phyloP scores from a whole-genome alignment of 106 monocot genomes.

The Ottelia alismoides region DNA sequence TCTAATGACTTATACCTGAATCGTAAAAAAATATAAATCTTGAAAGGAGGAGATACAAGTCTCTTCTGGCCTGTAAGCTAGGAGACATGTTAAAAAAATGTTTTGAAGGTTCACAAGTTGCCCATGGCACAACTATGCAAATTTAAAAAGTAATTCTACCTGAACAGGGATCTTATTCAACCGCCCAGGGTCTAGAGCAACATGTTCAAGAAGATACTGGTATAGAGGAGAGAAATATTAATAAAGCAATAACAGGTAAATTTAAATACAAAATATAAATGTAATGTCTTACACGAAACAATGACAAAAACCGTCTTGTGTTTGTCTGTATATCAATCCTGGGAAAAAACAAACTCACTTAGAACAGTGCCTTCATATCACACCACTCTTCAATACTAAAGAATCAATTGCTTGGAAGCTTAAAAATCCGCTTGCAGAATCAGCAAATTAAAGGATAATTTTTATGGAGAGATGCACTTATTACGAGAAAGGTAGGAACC shows the following conservation, averaged over 20 bases:
- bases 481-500: no score
- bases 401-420: no score
- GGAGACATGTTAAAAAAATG: no score
- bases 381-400: no score
- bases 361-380: no score
- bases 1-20: slow-evolving; percentile 29
- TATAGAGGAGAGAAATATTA: slow-evolving; percentile 3
- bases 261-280: not conserved
- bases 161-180: slow-evolving; percentile 59
- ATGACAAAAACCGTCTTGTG: slow-evolving; percentile 71
- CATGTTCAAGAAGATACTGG: slow-evolving; percentile 95
- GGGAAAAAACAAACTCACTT: no score
- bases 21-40: slow-evolving; percentile 86
- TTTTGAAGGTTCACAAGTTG: no score
- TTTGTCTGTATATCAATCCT: slow-evolving; percentile 99
- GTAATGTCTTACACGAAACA: slow-evolving; percentile 50
- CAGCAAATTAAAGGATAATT: no score
- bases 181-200: slow-evolving; percentile 43
- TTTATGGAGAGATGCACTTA: no score
- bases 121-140: no score
- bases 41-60: slow-evolving; percentile 73
- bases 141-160: no score
- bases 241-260: not conserved
- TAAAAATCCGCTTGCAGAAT: no score
- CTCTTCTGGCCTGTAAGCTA: slow-evolving; percentile 48